Base-by-base conservation (phyloP, 179 eudicot species). In the Spinacia oleracea region DNA sequence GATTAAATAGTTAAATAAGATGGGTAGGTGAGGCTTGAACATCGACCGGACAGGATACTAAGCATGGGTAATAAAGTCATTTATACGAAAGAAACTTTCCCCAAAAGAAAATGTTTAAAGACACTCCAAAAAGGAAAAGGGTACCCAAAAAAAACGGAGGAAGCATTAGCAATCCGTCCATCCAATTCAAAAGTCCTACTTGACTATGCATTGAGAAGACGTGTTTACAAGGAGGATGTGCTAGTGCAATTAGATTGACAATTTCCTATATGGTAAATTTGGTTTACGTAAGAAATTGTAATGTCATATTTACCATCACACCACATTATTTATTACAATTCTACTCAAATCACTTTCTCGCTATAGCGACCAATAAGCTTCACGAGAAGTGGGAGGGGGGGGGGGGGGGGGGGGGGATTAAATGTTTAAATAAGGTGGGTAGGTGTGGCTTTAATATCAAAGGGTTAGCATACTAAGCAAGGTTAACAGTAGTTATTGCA, bases 351-450 rank as follows among this genome's bases (percentile, higher is more conserved):
- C 29, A 62, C 34, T 27, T 67, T n/a, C 29, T 20, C 50, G 35
- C 11, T n/a, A 68, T 9, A 68, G 32, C 72, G 2, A 12, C 32
- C 72, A 70, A 71, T 71, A 71, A 53, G 35, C 42, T 50, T 48
- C 59, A 50, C 29, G 25, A 46, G 53, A 45, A 70, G 11, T 70
- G n/a, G n/a, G n/a, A n/a, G n/a, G n/a, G n/a, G n/a, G n/a, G n/a
- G n/a, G n/a, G n/a, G n/a, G n/a, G n/a, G n/a, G n/a, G n/a, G n/a
- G n/a, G n/a, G n/a, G n/a, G n/a, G n/a, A n/a, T n/a, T n/a, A n/a
- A n/a, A n/a, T n/a, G n/a, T n/a, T n/a, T n/a, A n/a, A n/a, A n/a
- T n/a, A n/a, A n/a, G n/a, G n/a, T n/a, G n/a, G n/a, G n/a, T n/a
- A n/a, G n/a, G n/a, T n/a, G n/a, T n/a, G n/a, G n/a, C n/a, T n/a